A percentile compares a stretch with the other conserved stretches of the same genome.
These are phyloP conservation scores for Physocladia obscura DNA, from an alignment of 192 early-diverging fungal genomes.

Conservation along the genomic window DNA sequence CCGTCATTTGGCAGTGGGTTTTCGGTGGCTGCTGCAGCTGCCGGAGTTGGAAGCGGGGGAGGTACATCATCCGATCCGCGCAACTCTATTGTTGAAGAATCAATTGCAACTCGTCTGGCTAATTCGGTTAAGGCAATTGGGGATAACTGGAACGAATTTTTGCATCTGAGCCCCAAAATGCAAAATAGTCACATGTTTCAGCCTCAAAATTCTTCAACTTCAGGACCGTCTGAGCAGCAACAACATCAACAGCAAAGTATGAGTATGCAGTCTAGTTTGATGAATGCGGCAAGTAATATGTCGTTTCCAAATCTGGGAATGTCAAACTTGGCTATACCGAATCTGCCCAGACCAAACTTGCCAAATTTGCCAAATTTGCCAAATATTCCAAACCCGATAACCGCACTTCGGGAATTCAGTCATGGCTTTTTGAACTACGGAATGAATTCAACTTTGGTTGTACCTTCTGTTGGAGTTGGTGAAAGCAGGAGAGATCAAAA, in stretches of 20 bases:
- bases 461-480: background rate
- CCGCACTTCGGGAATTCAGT: background rate
- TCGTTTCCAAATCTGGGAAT: background rate
- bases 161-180: constrained; percentile 18
- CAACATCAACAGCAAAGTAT: no score
- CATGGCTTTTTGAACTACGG: background rate
- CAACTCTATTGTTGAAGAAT: no score
- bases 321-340: no score
- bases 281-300: background rate
- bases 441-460: background rate
- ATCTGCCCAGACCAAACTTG: no score
- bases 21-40: no score
- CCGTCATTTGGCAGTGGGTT: no score
- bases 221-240: background rate
- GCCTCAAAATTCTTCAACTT: background rate
- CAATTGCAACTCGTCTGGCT: constrained; percentile 5
- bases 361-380: constrained; percentile 2
- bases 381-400: constrained; percentile 8
- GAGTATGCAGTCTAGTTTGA: no score
- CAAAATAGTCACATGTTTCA: background rate
- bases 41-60: no score
- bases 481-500: no score
- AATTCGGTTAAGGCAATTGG: background rate
- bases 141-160: constrained; percentile 15
- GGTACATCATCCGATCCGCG: no score